A percentile compares a stretch with the other conserved stretches of the same genome.
phyloP scores from a whole-genome alignment of 2,329 filamentous ascomycete species.

The Neocatenulostroma microsporum region DNA sequence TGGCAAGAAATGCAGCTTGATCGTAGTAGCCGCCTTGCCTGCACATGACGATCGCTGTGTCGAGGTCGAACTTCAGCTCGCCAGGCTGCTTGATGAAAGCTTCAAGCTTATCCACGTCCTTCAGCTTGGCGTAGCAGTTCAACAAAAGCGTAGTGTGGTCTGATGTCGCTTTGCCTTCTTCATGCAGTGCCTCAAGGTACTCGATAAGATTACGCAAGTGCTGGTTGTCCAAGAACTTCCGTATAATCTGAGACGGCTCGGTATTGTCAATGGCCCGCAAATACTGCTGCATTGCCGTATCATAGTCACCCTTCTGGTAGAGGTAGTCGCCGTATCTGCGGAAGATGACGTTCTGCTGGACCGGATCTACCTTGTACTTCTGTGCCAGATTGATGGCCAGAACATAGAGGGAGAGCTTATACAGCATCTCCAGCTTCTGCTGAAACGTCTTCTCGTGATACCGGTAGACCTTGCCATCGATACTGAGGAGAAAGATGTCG shows the following conservation, averaged over 20 bases:
- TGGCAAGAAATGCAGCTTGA: slow-evolving; percentile 89
- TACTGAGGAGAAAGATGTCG: slow-evolving; percentile 79
- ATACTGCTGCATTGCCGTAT: slow-evolving; percentile 98
- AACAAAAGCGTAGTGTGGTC: slow-evolving; percentile 91
- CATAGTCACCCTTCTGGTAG: slow-evolving; percentile 91
- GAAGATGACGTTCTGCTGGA: slow-evolving; percentile 86
- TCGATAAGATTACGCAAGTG: slow-evolving; percentile 95
- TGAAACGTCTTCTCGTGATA: slow-evolving; percentile 88
- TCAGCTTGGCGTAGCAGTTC: slow-evolving; percentile 96
- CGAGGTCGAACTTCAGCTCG: slow-evolving; percentile 90
- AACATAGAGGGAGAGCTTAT: slow-evolving; percentile 86
- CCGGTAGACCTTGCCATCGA: slow-evolving; percentile 83
- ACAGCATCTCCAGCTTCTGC: slow-evolving; percentile 86
- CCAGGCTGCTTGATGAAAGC: slow-evolving; percentile 93
- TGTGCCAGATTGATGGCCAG: slow-evolving; percentile 88
- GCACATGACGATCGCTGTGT: slow-evolving; percentile 96
- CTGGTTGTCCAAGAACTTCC: slow-evolving; percentile 96
- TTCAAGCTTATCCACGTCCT: slow-evolving; percentile 93
- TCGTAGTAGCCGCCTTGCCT: slow-evolving; percentile 94
- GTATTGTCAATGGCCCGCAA: slow-evolving; percentile 93
- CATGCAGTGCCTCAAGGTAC: slow-evolving; percentile 92
- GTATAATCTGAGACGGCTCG: slow-evolving; percentile 90
- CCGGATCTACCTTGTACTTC: slow-evolving; percentile 69
- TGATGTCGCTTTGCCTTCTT: slow-evolving; percentile 83
- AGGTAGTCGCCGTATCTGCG: slow-evolving; percentile 89